Base-by-base conservation (phyloP, 2,329 filamentous ascomycete species). In the Fusarium sterilihyphosum region DNA sequence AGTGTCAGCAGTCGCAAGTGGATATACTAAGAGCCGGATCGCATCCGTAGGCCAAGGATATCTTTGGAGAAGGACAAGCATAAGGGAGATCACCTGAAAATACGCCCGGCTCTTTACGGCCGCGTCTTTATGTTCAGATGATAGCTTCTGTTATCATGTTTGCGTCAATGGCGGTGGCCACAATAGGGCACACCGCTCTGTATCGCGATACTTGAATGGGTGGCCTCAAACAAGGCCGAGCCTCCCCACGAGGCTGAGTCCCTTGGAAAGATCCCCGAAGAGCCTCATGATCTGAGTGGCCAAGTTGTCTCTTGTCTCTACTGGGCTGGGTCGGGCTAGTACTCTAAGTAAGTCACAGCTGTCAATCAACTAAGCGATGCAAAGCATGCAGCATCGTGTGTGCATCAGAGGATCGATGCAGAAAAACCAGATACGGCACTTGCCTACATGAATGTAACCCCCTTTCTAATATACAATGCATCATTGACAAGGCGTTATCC, bases 171-270 rank as follows among this genome's bases (percentile, higher is more conserved):
- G 47, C 24, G n/a, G n/a, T 47, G 18, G 31, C 33, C 14, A 1
- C 3, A 33, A 31, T 64, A 54, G 17, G 20, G 8, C 47, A 66
- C 66, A 70, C 67, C 67, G 60, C 67, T 24, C 57, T 38, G 17
- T 8, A 67, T 43, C 18, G 24, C 22, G 41, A 14, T 29, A n/a
- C 12, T 37, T 59, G 33, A 26, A 43, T 65, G 67, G 65, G 60
- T 54, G 67, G 67, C 67, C 67, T 70, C 67, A 70, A 49, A 40
- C 22, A 33, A 37, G 41, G 22, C 52, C 37, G 38, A 50, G 22
- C 31, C 31, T 56, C 24, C 18, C 12, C 37, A 43, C 66, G 22
- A 70, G 66, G 67, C 67, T 70, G 60, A 66, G 46, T 47, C 8
- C 18, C 16, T 31, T 54, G 50, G 24, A 40, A 22, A 29, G 24